Evolutionary conservation across 371 early-diverging fungal species (phyloP).

Genomic region (Mortierella sp.): DNA sequence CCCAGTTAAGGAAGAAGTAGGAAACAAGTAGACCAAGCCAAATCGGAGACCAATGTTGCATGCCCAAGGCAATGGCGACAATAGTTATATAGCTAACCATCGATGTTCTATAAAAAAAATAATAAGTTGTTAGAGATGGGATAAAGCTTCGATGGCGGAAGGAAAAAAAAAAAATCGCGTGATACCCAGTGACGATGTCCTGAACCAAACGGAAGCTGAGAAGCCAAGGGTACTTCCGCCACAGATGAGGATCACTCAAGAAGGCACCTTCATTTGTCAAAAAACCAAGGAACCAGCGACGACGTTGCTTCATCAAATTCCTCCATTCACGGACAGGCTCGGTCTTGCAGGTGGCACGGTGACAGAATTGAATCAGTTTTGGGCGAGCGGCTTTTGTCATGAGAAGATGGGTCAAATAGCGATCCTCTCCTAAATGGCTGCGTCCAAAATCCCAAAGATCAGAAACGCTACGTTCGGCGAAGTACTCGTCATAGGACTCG

Average conservation of each 20-base stretch:
- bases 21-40: slow-evolving; percentile 20
- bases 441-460: slow-evolving; percentile 46
- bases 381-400: slow-evolving; percentile 96
- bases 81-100: slow-evolving; percentile 23
- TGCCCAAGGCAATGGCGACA: slow-evolving; percentile 12
- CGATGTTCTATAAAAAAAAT: slow-evolving; percentile 3
- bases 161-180: background rate
- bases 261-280: slow-evolving; percentile 45
- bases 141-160: too few relatives aligned
- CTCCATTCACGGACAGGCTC: slow-evolving; percentile 95
- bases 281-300: slow-evolving; percentile 79
- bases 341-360: slow-evolving; percentile 95
- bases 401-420: slow-evolving; percentile 95
- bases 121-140: too few relatives aligned
- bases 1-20: slow-evolving; percentile 29
- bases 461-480: slow-evolving; percentile 38
- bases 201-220: slow-evolving; percentile 31
- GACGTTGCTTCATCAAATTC: slow-evolving; percentile 85
- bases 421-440: slow-evolving; percentile 78
- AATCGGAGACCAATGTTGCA: slow-evolving; percentile 14
- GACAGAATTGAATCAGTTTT: slow-evolving; percentile 91
- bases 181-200: slow-evolving; percentile 23
- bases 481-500: slow-evolving; percentile 49
- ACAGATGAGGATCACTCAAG: slow-evolving; percentile 30
- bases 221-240: slow-evolving; percentile 37